Percentiles rank a stretch among this genome's conserved stretches.
These are phyloP conservation scores for Paracamarosporium sp. DNA, from an alignment of 2,329 filamentous ascomycete species.

Conservation along the genomic window DNA sequence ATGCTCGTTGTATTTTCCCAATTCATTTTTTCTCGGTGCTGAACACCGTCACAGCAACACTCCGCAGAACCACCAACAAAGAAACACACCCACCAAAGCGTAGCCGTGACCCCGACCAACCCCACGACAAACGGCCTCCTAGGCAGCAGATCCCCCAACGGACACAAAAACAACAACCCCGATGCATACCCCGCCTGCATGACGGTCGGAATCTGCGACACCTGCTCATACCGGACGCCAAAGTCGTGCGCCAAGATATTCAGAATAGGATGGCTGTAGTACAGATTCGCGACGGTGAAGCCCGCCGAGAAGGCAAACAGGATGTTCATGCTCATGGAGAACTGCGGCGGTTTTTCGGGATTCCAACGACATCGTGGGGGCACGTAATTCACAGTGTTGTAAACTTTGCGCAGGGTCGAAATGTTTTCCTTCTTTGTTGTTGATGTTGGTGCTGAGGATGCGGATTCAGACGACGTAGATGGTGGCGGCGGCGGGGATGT, in stretches of 20 bases:
- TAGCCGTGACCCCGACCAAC: conserved; percentile 72
- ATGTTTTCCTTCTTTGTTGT: neutral
- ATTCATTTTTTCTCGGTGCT: no score
- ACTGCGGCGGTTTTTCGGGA: conserved; percentile 68
- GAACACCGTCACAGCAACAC: no score
- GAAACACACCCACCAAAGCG: conserved; percentile 68
- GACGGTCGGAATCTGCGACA: conserved; percentile 73
- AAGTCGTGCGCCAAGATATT: conserved; percentile 78
- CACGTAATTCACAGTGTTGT: conserved; percentile 60
- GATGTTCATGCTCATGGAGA: conserved; percentile 72
- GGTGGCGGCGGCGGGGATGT: neutral
- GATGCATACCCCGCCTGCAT: conserved; percentile 81
- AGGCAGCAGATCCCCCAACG: conserved; percentile 72
- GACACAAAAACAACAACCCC: conserved; percentile 76
- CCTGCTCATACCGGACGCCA: conserved; percentile 70
- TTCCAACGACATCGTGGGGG: conserved; percentile 74
- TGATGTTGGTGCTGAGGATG: neutral
- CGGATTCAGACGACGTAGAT: neutral
- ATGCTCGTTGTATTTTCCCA: no score
- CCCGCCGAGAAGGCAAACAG: conserved; percentile 71
- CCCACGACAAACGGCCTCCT: conserved; percentile 73
- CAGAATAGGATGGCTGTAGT: conserved; percentile 81
- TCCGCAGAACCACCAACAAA: no score
- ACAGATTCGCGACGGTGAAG: conserved; percentile 83
- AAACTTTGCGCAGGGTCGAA: conserved; percentile 25